Percentiles rank a stretch among this genome's conserved stretches.
These are phyloP conservation scores for Trifolium fragiferum DNA, from an alignment of 306 rosid species.

Conservation along the genomic window DNA sequence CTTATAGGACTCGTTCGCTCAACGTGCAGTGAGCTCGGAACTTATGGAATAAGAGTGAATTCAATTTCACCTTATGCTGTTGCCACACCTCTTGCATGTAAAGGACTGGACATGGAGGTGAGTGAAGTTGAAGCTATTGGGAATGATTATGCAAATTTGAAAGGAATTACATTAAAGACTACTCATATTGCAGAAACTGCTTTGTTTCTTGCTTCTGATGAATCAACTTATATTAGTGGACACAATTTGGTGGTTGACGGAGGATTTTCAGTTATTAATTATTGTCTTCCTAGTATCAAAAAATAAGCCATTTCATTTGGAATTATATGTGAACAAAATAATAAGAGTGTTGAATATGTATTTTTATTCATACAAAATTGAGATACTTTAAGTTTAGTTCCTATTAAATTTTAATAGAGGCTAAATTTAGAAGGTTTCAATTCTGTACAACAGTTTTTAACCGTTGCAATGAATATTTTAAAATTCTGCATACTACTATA, in stretches of 20 bases:
- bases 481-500: too few relatives aligned
- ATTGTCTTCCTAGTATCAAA: too few relatives aligned
- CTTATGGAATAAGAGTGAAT: slow-evolving; percentile 74
- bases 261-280: slow-evolving; percentile 61
- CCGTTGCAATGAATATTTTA: too few relatives aligned
- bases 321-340: too few relatives aligned
- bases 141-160: slow-evolving; percentile 49
- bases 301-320: too few relatives aligned
- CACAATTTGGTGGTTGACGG: slow-evolving; percentile 71
- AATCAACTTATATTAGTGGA: slow-evolving; percentile 67
- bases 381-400: too few relatives aligned
- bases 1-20: slow-evolving; percentile 62
- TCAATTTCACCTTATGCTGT: slow-evolving; percentile 64
- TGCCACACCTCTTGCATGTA: slow-evolving; percentile 65
- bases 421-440: too few relatives aligned
- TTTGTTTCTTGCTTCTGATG: slow-evolving; percentile 77
- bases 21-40: slow-evolving; percentile 71
- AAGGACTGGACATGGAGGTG: slow-evolving; percentile 25
- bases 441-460: too few relatives aligned
- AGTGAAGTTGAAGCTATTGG: slow-evolving; percentile 50
- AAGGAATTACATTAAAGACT: slow-evolving; percentile 61
- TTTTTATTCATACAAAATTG: too few relatives aligned
- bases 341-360: too few relatives aligned
- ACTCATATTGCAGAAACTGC: slow-evolving; percentile 76
- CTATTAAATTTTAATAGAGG: too few relatives aligned